Evolutionary conservation across 345 rosid species (phyloP), one percentile per base, ranked within the genome.

Genomic region (Acer yangbiense): DNA sequence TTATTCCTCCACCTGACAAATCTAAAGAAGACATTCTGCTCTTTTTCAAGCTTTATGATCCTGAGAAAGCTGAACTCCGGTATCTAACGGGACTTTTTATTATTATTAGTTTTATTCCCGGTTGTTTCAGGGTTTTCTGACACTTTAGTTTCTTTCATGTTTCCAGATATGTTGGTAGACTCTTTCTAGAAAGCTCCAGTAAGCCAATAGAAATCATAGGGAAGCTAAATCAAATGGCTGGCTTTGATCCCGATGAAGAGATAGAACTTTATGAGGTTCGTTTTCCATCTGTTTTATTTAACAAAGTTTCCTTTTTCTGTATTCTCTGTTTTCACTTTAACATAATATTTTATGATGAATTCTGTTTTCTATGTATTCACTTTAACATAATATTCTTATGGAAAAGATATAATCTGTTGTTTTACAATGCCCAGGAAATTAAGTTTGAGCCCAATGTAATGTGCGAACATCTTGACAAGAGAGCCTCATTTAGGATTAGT

Each of bases 31-130:
- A 96, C 78, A 92, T 91, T 74, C 83, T 96, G 58, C 91, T 96
- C 62, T 96, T 96, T 85, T 91, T 96, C 82, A 96, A 96, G 90
- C 91, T 90, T 68, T 96, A 91, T 87, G 93, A 91, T 80, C 97
- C 98, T 9, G 89, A 79, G 81, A 94, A 87, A 71, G 90, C 86
- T 75, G 93, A 90, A 84, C 75, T 96, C 71, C 87, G 99, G 99
- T 94, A 90, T 77, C 65, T 61, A 16, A 46, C 50, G 35, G 29
- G 72, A 54, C 69, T 66, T 76, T 18, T 64, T 44, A 9, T 23
- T 46, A 46, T 46, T 46, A 41, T 39, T 73, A 16, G 25, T 55
- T 43, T 69, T 13, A 20, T 58, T 61, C 4, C 25, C 48, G 68
- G 21, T 64, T 66, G 50, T 75, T 80, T 69, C 23, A 68, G 62